Conservation (phyloP, 2,329 filamentous ascomycete genomes). For the Geosmithia morbida region DNA sequence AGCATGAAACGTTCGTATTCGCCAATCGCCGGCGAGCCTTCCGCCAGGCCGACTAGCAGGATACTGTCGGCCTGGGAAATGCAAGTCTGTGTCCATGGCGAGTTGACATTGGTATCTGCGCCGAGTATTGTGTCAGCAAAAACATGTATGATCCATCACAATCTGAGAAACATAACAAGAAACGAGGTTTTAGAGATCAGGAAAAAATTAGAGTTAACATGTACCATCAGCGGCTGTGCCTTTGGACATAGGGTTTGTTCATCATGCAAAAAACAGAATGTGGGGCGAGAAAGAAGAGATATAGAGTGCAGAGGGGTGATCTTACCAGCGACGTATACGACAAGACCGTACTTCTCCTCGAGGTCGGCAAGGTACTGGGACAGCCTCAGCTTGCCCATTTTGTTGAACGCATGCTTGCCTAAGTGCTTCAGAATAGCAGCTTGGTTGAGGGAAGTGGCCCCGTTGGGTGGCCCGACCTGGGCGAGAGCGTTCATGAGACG, state of each 20-base stretch:
- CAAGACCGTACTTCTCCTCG: conserved; percentile 92
- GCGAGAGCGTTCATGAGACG: conserved; percentile 74
- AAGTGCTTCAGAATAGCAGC: conserved; percentile 88
- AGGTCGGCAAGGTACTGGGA: conserved; percentile 93
- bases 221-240: conserved; percentile 39
- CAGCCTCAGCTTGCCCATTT: conserved; percentile 91
- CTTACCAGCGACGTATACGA: conserved; percentile 79
- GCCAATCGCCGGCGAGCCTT: conserved; percentile 78
- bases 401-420: conserved; percentile 89
- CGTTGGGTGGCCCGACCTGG: conserved; percentile 80
- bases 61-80: conserved; percentile 96
- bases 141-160: background rate
- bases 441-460: conserved; percentile 85
- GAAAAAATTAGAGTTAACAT: conserved; percentile 55
- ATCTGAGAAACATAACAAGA: background rate
- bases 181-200: conserved; percentile 23
- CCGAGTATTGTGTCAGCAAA: conserved; percentile 2
- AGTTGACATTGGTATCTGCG: conserved; percentile 84
- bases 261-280: conserved; percentile 25
- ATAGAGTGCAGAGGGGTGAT: conserved; percentile 2
- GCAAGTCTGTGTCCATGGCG: conserved; percentile 96
- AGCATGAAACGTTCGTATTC: conserved; percentile 95
- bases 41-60: conserved; percentile 78
- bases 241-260: conserved; percentile 33
- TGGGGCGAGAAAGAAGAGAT: background rate